Evolutionary conservation across 2,329 filamentous ascomycete species (phyloP).

Genomic region (Tothia fuscella): DNA sequence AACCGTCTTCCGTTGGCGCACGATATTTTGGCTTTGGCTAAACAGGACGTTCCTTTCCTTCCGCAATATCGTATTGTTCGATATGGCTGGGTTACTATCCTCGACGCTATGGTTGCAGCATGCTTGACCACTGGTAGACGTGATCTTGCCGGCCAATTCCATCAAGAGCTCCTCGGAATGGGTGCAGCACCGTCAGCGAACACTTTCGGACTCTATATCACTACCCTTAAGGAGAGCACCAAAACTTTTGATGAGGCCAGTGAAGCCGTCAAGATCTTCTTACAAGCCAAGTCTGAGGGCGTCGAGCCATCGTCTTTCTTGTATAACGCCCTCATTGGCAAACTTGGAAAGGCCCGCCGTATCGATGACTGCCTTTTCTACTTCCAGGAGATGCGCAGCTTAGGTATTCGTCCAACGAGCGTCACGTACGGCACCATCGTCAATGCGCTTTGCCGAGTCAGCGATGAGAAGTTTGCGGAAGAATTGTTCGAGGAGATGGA

Average conservation of each 20-base stretch:
- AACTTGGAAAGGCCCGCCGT: conserved; percentile 91
- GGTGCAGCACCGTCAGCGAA: conserved; percentile 88
- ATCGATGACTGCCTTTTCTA: conserved; percentile 98
- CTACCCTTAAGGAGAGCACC: conserved; percentile 92
- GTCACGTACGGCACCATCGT: conserved; percentile 98
- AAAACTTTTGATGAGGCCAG: conserved; percentile 97
- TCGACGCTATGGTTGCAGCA: conserved; percentile 92
- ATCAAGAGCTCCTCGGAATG: conserved; percentile 83
- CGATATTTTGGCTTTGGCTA: conserved; percentile 81
- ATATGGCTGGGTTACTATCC: conserved; percentile 91
- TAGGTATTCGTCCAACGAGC: conserved; percentile 88
- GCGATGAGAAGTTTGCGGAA: conserved; percentile 93
- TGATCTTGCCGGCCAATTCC: conserved; percentile 69
- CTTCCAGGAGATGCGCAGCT: conserved; percentile 91
- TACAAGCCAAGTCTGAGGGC: conserved; percentile 82
- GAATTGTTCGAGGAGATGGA: conserved; percentile 99
- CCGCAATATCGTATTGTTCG: conserved; percentile 76
- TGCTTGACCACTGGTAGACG: conserved; percentile 77
- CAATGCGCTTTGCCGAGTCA: conserved; percentile 92
- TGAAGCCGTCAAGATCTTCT: conserved; percentile 94
- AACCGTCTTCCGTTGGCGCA: conserved; percentile 70
- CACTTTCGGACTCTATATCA: conserved; percentile 97
- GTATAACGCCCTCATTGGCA: conserved; percentile 96
- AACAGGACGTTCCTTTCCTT: conserved; percentile 74
- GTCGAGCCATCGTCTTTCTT: conserved; percentile 94